Base-by-base conservation (phyloP, 345 rosid genomes). In the Heritiera littoralis region DNA sequence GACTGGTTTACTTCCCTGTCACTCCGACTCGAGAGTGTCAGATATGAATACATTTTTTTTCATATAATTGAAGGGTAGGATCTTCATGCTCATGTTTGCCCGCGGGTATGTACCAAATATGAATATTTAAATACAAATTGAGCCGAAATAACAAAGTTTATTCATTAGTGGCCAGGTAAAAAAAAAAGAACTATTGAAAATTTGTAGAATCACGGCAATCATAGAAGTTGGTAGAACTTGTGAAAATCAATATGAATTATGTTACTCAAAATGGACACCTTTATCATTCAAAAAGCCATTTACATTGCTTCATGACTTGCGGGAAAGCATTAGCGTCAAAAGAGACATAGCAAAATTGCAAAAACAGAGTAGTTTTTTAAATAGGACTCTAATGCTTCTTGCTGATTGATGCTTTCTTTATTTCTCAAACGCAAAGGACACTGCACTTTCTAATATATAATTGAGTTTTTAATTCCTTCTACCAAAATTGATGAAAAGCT, bases 401-500 rank as follows among this genome's bases (percentile, higher is more conserved):
- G 20, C 10, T 64, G 43, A 32, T 64, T 32, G n/a, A 64, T 32
- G 68, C 68, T 35, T 64, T 4, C 1, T 2, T 13, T 32, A 8
- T 14, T 64, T 32, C 11, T 30, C 66, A 1, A 63, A 63, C 18
- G 17, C 18, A 30, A 63, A 28, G 5, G 64, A 23, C 64, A 3
- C 64, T 59, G 3, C 35, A 23, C 35, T 60, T 60, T 60, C 13
- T 23, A 23, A 23, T 3, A 60, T 9, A 60, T 23, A n/a, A 58
- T n/a, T 58, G 1, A 1, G 6, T 60, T 60, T 59, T 60, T 23
- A 20, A 23, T 9, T 10, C 65, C 30, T 23, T 9, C 6, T 77
- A 68, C 79, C 40, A 68, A 45, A 6, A 35, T 64, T n/a, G 56
- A 76, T 65, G 75, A 84, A 75, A 84, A 78, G 83, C 40, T 63